A percentile compares a stretch with the other conserved stretches of the same genome.
phyloP scores from a whole-genome alignment of 441 rosid species.

The Sinapis alba region DNA sequence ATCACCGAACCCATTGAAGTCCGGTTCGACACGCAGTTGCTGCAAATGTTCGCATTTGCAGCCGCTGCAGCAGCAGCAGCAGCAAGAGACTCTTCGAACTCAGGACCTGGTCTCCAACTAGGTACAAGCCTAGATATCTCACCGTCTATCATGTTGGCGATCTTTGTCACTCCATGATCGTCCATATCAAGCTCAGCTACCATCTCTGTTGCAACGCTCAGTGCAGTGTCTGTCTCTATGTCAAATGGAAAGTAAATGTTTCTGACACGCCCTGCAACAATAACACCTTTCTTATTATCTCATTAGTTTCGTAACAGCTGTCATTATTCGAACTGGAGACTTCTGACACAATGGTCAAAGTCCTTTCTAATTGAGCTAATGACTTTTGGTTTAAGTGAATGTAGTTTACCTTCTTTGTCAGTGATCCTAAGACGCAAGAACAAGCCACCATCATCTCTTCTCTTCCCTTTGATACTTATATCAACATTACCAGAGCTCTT shows the following conservation, averaged over 20 bases:
- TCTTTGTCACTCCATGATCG: slow-evolving; percentile 83
- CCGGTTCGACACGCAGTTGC: slow-evolving; percentile 74
- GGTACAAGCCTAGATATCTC: slow-evolving; percentile 85
- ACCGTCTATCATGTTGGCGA: slow-evolving; percentile 90
- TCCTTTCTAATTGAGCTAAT: neutral
- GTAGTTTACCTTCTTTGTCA: slow-evolving; percentile 81
- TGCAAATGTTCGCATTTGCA: slow-evolving; percentile 54
- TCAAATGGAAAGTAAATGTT: slow-evolving; percentile 93
- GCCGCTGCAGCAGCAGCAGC: slow-evolving; percentile 48
- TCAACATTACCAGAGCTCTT: slow-evolving; percentile 65
- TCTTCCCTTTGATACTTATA: slow-evolving; percentile 85
- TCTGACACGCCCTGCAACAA: slow-evolving; percentile 80
- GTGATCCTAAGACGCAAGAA: slow-evolving; percentile 82
- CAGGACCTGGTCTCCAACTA: slow-evolving; percentile 73
- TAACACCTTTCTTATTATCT: too few relatives aligned
- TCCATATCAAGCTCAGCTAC: slow-evolving; percentile 88
- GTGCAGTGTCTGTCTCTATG: slow-evolving; percentile 75
- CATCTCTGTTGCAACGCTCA: slow-evolving; percentile 98
- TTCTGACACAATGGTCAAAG: neutral
- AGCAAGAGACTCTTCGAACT: slow-evolving; percentile 55
- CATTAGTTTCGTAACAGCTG: too few relatives aligned
- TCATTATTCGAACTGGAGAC: neutral
- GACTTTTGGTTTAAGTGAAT: neutral
- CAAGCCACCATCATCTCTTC: slow-evolving; percentile 63
- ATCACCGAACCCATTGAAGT: slow-evolving; percentile 78